Evolutionary conservation across 257 asterid genomes (phyloP).

Genomic region (Solanum sejunctum): DNA sequence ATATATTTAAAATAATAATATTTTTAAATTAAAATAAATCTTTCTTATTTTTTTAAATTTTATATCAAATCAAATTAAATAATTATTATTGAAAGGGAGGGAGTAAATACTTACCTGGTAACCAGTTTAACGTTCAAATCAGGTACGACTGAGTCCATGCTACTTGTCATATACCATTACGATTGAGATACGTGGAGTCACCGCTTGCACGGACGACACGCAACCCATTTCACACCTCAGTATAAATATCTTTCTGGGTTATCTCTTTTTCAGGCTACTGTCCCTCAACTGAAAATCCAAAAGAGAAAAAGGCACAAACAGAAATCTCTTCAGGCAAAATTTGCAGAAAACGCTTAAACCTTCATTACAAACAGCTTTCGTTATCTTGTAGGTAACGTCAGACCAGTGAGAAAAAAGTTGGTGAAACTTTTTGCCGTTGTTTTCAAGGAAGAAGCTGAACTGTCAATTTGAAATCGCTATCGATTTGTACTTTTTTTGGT

Average conservation of each 20-base stretch:
- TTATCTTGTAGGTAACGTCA: neutral
- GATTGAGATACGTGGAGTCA: neutral
- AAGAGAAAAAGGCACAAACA: neutral
- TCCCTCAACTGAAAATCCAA: neutral
- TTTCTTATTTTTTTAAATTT: too few species aligned
- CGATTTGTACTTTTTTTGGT: neutral
- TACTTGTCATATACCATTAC: neutral
- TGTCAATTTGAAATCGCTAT: neutral
- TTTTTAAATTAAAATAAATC: too few species aligned
- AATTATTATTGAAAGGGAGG: too few species aligned
- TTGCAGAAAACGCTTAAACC: neutral
- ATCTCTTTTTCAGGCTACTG: neutral
- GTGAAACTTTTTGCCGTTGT: neutral
- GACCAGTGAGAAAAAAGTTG: neutral
- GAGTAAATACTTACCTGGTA: neutral
- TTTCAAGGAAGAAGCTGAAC: neutral
- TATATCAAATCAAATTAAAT: too few species aligned
- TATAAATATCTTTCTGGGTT: neutral
- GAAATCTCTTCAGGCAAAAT: neutral
- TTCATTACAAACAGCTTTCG: neutral
- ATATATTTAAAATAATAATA: too few species aligned
- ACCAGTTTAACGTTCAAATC: neutral
- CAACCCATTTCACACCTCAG: neutral
- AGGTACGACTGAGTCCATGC: neutral
- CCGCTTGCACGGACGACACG: neutral